Conservation (phyloP, 1,284 basidiomycete species). For the Boletus semigastroideus region DNA sequence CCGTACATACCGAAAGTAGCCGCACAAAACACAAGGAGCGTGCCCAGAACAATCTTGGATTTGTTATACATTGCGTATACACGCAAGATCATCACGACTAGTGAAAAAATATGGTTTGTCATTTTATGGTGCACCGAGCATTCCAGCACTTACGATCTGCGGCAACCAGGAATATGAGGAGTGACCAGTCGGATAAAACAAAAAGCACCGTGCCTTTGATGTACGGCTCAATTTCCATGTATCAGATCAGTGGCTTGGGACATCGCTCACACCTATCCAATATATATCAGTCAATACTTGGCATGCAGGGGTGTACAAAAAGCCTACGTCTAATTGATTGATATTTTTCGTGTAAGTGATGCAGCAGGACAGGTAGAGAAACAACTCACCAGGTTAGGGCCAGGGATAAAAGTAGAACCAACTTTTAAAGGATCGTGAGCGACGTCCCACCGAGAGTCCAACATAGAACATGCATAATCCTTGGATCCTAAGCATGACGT, state of each 20-base stretch:
- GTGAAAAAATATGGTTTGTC: not conserved
- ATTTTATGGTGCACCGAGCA: not conserved
- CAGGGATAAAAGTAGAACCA: slow-evolving; percentile 19
- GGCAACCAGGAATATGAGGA: slow-evolving; percentile 17
- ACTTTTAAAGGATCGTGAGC: slow-evolving; percentile 10
- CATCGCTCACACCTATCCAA: slow-evolving; percentile 18
- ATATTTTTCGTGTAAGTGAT: not conserved
- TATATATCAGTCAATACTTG: slow-evolving; percentile 2
- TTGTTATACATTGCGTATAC: slow-evolving; percentile 26
- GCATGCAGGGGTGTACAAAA: not conserved
- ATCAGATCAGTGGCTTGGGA: not conserved
- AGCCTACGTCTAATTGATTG: slow-evolving; percentile 15
- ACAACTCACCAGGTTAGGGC: slow-evolving; percentile 13
- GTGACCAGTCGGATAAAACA: slow-evolving; percentile 2
- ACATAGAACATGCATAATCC: slow-evolving; percentile 11
- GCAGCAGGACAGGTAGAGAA: not conserved
- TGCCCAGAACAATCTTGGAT: slow-evolving; percentile 16
- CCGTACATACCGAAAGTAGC: slow-evolving; percentile 9
- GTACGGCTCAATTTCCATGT: not conserved
- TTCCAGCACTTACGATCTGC: slow-evolving; percentile 19
- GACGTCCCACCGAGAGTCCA: not conserved
- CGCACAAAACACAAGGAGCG: slow-evolving; percentile 17
- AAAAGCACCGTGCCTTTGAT: slow-evolving; percentile 13
- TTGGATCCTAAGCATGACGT: slow-evolving; percentile 1
- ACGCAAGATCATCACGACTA: slow-evolving; percentile 28